Conservation (phyloP, 805 yeast species). For the Candida golubevii region DNA sequence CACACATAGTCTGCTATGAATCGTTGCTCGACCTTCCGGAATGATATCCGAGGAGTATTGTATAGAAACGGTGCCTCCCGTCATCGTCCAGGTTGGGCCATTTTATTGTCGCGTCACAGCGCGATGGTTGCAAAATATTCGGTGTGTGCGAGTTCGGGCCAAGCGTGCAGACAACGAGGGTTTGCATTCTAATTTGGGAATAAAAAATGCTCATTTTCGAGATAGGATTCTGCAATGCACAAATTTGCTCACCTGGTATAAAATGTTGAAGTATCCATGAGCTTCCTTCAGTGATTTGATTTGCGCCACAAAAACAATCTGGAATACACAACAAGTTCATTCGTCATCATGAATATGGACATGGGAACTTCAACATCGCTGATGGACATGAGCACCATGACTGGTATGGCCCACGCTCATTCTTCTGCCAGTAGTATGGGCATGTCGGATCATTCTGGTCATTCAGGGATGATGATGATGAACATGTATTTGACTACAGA, state of each 20-base stretch:
- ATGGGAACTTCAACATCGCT: constrained; percentile 1
- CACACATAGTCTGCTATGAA: background rate
- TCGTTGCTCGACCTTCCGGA: too few species aligned
- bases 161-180: constrained; percentile 5
- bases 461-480: constrained; percentile 41
- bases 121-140: background rate
- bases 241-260: constrained; percentile 5
- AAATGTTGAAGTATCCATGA: background rate
- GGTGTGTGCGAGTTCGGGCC: background rate
- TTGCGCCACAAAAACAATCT: too few species aligned
- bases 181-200: constrained; percentile 5
- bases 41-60: too few species aligned
- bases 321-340: too few species aligned
- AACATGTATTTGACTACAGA: constrained; percentile 51
- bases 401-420: constrained; percentile 2
- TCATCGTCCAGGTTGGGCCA: too few species aligned
- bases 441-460: constrained; percentile 2
- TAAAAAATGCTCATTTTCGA: constrained; percentile 10
- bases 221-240: background rate
- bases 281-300: too few species aligned
- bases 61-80: too few species aligned
- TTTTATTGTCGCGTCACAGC: background rate
- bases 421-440: constrained; percentile 1
- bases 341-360: background rate
- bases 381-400: constrained; percentile 16